phyloP scores from a whole-genome alignment of 1,284 basidiomycete species.

The Agroathelia rolfsii region DNA sequence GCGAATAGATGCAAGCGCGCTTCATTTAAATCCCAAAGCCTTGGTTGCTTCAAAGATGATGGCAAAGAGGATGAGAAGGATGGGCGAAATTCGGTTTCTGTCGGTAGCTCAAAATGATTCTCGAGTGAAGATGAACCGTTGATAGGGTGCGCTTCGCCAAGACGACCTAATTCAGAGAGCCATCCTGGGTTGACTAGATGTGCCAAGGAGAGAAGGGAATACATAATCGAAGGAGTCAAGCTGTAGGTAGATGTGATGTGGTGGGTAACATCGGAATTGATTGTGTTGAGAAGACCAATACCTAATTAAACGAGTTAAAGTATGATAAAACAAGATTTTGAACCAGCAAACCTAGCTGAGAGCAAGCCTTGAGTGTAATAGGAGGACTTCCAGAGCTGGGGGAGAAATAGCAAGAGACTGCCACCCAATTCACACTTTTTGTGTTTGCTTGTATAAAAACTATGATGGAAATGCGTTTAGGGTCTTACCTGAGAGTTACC shows the following conservation, averaged over 20 bases:
- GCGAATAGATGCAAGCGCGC: slow-evolving; percentile 43
- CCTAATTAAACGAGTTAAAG: slow-evolving; percentile 25
- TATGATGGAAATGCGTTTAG: neutral
- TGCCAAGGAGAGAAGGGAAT: slow-evolving; percentile 45
- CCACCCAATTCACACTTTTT: neutral
- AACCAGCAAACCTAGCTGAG: slow-evolving; percentile 37
- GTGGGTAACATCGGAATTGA: slow-evolving; percentile 41
- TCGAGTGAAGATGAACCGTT: slow-evolving; percentile 36
- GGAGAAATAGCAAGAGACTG: slow-evolving; percentile 8
- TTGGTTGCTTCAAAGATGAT: slow-evolving; percentile 35
- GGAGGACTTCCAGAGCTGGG: slow-evolving; percentile 10
- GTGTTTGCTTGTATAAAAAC: neutral
- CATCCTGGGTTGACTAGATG: slow-evolving; percentile 55
- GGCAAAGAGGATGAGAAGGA: slow-evolving; percentile 39
- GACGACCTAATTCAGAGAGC: slow-evolving; percentile 44
- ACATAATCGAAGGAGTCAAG: slow-evolving; percentile 36
- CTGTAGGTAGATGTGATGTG: slow-evolving; percentile 43
- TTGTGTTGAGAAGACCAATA: slow-evolving; percentile 38
- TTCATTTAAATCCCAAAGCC: slow-evolving; percentile 56
- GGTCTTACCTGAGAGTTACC: neutral
- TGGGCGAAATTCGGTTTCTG: slow-evolving; percentile 45
- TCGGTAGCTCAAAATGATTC: slow-evolving; percentile 36
- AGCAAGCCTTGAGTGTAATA: slow-evolving; percentile 34
- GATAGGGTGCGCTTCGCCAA: slow-evolving; percentile 29
- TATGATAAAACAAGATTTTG: neutral